These are phyloP conservation scores for Calonectria leucothoes DNA, from an alignment of 2,329 filamentous ascomycete species.

Conservation along the genomic window DNA sequence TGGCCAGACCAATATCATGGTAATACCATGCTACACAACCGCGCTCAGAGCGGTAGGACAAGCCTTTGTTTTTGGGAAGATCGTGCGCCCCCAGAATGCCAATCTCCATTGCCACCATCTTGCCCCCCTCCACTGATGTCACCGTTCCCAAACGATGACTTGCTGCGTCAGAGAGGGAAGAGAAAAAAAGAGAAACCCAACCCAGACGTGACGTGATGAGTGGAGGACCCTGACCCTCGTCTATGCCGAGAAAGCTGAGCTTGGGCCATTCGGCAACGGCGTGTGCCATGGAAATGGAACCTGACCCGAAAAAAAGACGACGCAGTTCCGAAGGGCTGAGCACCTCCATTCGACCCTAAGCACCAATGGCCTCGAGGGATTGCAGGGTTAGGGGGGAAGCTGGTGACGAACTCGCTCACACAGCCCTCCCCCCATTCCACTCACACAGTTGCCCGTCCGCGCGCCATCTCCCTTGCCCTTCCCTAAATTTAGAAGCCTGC, in stretches of 20 bases:
- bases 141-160: background rate
- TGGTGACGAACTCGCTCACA: slow-evolving; percentile 21
- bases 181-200: background rate
- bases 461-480: slow-evolving; percentile 20
- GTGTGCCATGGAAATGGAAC: slow-evolving; percentile 5
- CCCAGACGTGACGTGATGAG: slow-evolving; percentile 10
- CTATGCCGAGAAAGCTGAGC: background rate
- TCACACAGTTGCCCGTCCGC: slow-evolving; percentile 18
- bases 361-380: background rate
- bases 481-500: slow-evolving; percentile 42
- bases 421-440: slow-evolving; percentile 27
- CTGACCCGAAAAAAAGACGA: slow-evolving; percentile 1
- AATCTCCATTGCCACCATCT: background rate
- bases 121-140: slow-evolving; percentile 19
- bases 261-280: slow-evolving; percentile 21
- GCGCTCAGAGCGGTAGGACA: background rate
- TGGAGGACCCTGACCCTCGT: slow-evolving; percentile 12
- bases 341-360: background rate
- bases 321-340: slow-evolving; percentile 21
- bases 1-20: background rate
- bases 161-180: slow-evolving; percentile 3
- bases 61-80: background rate
- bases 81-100: background rate
- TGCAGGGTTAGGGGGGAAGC: background rate
- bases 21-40: background rate